phyloP scores from a whole-genome alignment of 345 rosid genomes.

The Eucalyptus cloeziana region DNA sequence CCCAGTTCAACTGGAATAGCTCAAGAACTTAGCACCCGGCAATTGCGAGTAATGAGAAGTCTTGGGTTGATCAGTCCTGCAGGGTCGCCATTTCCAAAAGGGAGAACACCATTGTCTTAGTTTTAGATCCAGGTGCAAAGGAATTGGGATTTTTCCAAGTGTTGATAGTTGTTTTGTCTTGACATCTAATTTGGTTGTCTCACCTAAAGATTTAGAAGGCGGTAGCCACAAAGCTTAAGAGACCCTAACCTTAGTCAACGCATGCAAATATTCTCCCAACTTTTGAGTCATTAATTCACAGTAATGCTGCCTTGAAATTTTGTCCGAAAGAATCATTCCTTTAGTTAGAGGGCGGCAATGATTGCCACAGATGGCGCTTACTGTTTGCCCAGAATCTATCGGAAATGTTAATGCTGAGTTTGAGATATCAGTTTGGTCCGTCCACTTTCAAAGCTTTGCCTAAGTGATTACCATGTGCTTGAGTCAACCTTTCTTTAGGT shows the following conservation, averaged over 20 bases:
- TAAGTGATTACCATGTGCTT: background rate
- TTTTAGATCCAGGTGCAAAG: background rate
- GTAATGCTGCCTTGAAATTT: background rate
- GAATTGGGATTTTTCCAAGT: background rate
- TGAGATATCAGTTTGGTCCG: background rate
- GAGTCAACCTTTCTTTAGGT: background rate
- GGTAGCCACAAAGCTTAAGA: background rate
- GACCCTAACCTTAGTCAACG: background rate
- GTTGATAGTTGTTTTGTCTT: background rate
- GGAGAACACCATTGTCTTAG: background rate
- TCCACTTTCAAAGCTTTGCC: background rate
- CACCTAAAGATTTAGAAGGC: background rate
- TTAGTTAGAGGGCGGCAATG: background rate
- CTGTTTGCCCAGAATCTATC: background rate
- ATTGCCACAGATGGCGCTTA: background rate
- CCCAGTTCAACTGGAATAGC: background rate
- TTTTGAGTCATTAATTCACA: background rate
- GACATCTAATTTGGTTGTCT: background rate
- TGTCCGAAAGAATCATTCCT: background rate
- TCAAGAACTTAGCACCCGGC: conserved; percentile 21
- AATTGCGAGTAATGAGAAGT: conserved; percentile 46
- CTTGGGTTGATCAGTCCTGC: conserved; percentile 46
- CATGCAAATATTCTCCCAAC: background rate
- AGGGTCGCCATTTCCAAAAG: conserved; percentile 42
- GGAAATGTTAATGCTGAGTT: background rate